phyloP scores from a whole-genome alignment of 495 filamentous ascomycete species.

The Glonium stellatum region DNA sequence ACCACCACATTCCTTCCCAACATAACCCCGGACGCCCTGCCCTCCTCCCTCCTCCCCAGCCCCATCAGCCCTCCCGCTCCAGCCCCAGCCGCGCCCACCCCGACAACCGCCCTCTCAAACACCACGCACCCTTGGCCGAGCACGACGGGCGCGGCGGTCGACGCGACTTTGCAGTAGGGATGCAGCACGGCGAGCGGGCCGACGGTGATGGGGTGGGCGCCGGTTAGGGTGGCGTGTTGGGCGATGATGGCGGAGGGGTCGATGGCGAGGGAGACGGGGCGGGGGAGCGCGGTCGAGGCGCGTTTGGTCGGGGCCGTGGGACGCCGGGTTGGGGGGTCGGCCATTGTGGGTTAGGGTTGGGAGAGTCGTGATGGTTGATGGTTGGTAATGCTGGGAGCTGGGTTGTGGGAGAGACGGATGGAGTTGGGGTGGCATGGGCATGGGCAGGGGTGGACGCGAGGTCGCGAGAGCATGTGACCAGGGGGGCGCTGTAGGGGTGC shows the following conservation, averaged over 20 bases:
- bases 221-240: conserved; percentile 65
- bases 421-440: not conserved
- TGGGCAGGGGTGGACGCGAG: too few relatives aligned
- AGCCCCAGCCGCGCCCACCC: conserved; percentile 30
- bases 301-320: conserved; percentile 23
- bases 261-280: conserved; percentile 59
- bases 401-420: not conserved
- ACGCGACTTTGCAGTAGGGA: conserved; percentile 66
- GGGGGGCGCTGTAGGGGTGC: not conserved
- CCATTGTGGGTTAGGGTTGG: conserved; percentile 8
- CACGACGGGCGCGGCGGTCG: conserved; percentile 59
- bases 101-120: conserved; percentile 50
- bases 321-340: conserved; percentile 8
- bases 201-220: conserved; percentile 64
- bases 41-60: conserved; percentile 25
- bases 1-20: conserved; percentile 54
- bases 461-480: not conserved
- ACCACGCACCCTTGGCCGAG: conserved; percentile 71
- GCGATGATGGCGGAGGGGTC: conserved; percentile 65
- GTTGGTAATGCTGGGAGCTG: not conserved
- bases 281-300: conserved; percentile 31
- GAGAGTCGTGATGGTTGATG: conserved; percentile 13
- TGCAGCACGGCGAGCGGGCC: conserved; percentile 71
- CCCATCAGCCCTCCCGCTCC: conserved; percentile 33
- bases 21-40: conserved; percentile 35